Evolutionary conservation across 2,329 filamentous ascomycete species (phyloP).

Genomic region (Alternaria triticimaculans): DNA sequence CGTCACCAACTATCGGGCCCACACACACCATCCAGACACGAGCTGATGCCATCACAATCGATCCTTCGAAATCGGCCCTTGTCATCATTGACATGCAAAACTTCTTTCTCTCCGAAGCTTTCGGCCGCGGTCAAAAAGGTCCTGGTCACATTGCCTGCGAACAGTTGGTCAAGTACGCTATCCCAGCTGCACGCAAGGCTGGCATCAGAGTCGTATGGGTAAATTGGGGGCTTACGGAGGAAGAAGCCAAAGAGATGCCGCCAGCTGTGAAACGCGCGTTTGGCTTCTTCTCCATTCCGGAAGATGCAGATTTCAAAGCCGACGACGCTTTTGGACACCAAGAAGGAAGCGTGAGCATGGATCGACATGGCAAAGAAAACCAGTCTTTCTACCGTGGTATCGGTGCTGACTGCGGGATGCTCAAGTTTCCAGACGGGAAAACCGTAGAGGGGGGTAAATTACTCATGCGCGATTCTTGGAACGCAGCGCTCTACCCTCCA

Average conservation of each 20-base stretch:
- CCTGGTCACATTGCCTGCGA: constrained; percentile 37
- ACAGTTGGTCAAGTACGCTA: constrained; percentile 42
- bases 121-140: constrained; percentile 25
- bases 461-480: constrained; percentile 51
- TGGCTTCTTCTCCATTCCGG: constrained; percentile 34
- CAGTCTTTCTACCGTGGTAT: constrained; percentile 39
- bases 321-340: constrained; percentile 13
- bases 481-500: constrained; percentile 50
- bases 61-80: constrained; percentile 47
- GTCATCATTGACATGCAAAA: constrained; percentile 56
- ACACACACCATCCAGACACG: constrained; percentile 32
- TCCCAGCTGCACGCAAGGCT: constrained; percentile 50
- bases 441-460: constrained; percentile 43
- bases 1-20: constrained; percentile 22
- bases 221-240: constrained; percentile 51
- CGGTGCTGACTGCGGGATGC: constrained; percentile 35
- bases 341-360: constrained; percentile 31
- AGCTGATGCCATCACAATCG: constrained; percentile 40
- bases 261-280: constrained; percentile 50
- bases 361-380: constrained; percentile 38
- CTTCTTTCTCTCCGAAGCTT: constrained; percentile 47
- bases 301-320: constrained; percentile 16
- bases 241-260: constrained; percentile 47
- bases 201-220: constrained; percentile 51
- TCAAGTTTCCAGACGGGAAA: constrained; percentile 29